phyloP scores from a whole-genome alignment of 805 yeast genomes.

The Tetrapisispora namnaoensis region DNA sequence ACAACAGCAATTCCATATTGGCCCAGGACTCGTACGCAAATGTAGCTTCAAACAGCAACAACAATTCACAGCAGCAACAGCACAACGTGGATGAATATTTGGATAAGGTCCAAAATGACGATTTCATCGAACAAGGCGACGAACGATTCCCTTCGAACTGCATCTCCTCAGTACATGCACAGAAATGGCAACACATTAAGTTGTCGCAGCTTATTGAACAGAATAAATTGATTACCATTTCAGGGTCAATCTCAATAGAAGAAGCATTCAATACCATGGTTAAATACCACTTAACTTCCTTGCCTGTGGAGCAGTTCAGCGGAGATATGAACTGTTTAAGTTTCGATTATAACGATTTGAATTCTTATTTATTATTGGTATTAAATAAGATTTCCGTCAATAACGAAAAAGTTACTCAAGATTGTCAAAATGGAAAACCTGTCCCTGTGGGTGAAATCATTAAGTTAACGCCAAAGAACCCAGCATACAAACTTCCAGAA shows the following conservation, averaged over 20 bases:
- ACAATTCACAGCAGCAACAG: background rate
- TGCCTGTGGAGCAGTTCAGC: conserved; percentile 60
- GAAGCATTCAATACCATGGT: conserved; percentile 75
- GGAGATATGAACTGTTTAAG: conserved; percentile 64
- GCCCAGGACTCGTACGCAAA: background rate
- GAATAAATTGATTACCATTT: conserved; percentile 64
- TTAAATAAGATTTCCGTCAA: conserved; percentile 53
- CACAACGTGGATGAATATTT: conserved; percentile 1
- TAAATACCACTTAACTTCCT: conserved; percentile 65
- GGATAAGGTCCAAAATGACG: background rate
- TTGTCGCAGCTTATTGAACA: conserved; percentile 67
- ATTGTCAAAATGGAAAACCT: conserved; percentile 78
- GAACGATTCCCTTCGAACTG: conserved; percentile 1
- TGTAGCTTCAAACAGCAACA: background rate
- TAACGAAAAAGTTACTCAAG: conserved; percentile 30
- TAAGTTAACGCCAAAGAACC: conserved; percentile 76
- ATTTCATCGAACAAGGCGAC: background rate
- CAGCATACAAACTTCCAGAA: conserved; percentile 70
- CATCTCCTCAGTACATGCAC: conserved; percentile 18
- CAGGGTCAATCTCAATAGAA: conserved; percentile 65
- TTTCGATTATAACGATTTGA: conserved; percentile 87
- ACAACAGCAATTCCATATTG: background rate
- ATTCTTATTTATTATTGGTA: conserved; percentile 74
- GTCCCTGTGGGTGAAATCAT: conserved; percentile 89
- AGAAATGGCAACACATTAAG: conserved; percentile 62